Percentiles rank a stretch among this genome's conserved stretches.
phyloP scores from a whole-genome alignment of 169 alveolate species.

The Eimeria acervulina region DNA sequence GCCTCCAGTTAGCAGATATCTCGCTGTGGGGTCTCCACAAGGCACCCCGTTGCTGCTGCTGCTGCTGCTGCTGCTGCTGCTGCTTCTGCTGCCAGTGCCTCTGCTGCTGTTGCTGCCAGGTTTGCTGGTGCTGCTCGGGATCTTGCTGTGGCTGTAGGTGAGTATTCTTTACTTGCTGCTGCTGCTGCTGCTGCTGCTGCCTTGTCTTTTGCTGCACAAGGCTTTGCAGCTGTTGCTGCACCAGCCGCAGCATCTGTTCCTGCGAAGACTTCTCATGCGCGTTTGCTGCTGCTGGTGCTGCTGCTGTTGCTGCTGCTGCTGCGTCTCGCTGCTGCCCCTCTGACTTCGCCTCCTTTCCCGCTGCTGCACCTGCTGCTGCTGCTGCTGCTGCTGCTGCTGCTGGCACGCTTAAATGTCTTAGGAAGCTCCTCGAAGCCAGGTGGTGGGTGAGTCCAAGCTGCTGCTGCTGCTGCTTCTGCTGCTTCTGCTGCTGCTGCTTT shows the following conservation, averaged over 20 bases:
- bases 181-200: conserved; percentile 36
- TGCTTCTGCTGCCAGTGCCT: conserved; percentile 6
- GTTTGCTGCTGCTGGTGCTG: background rate
- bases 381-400: conserved; percentile 50
- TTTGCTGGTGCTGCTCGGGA: conserved; percentile 20
- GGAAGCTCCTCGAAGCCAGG: background rate
- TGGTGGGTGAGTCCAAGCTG: background rate
- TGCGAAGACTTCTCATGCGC: background rate
- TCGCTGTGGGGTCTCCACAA: background rate
- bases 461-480: too few species aligned
- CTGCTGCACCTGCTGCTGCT: conserved; percentile 26
- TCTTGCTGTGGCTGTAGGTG: background rate
- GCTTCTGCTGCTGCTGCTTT: too few species aligned
- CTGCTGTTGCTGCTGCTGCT: background rate
- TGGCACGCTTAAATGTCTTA: background rate
- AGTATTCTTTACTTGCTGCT: background rate
- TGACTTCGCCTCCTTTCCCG: background rate
- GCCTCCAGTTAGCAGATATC: background rate
- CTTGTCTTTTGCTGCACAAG: background rate
- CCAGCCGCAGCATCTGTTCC: background rate
- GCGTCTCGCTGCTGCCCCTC: background rate
- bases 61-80: conserved; percentile 36
- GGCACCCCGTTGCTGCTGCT: conserved; percentile 3
- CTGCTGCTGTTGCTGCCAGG: background rate
- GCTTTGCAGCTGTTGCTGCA: conserved; percentile 1